Evolutionary conservation across 192 early-diverging fungal genomes (phyloP), one percentile per base, ranked within the genome.

Genomic region (Martensiomyces pterosporus): DNA sequence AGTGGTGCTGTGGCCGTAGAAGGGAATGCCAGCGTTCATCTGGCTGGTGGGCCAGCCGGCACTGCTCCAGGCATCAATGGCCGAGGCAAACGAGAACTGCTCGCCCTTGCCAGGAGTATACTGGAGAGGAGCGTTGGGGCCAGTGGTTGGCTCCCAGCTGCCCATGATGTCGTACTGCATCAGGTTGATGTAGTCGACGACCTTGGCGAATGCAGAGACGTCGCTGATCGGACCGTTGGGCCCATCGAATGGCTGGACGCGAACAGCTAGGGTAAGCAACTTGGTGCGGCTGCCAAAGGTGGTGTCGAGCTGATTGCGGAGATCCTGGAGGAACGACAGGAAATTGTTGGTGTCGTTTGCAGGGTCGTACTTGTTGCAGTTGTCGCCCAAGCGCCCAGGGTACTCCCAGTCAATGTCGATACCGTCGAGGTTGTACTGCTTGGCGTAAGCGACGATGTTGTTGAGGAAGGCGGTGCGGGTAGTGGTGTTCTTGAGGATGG

Each of bases 81-180:
- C 75, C 41, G 54, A 43, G 16, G 41, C 54, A 26, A 68, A 64
- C 0, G 62, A 64, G 23, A 64, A 52, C 27, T 57, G 48, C 0
- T 45, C 33, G 7, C 50, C 54, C 18, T 56, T 25, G 0, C 39
- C 49, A 9, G 49, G 35, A 0, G 36, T 43, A 29, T 38, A 50
- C 19, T 64, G 46, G 9, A 81, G 54, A 12, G 82, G 80, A 12
- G 82, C 69, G 51, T 83, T 83, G 21, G 81, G 76, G 15, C 81
- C 75, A 2, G 76, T 80, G 4, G 52, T 50, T 9, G 61, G 18
- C 9, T 58, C 64, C 79, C 82, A 84, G 4, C 63, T 49, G 15
- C 79, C 77, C 26, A 64, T 41, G 32, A 68, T 76, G 55, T 81
- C 83, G 49, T 85, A 85, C 2, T 64, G 68, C 83, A 87, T 86